phyloP scores from a whole-genome alignment of 306 rosid genomes.

The Cucumis cinereus region DNA sequence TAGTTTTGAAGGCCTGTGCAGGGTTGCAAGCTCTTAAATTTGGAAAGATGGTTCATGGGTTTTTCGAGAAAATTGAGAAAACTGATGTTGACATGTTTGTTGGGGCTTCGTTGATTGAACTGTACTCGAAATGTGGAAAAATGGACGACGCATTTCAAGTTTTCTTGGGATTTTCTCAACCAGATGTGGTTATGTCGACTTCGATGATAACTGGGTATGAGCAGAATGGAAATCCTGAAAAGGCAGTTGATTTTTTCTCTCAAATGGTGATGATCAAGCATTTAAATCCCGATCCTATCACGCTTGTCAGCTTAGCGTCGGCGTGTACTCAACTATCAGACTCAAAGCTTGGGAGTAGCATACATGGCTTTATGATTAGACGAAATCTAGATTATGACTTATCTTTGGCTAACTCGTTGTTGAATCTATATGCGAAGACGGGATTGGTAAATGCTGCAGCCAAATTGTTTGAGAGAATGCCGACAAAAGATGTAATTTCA shows the following conservation, averaged over 20 bases:
- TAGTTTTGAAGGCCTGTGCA: constrained; percentile 53
- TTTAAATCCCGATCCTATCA: constrained; percentile 36
- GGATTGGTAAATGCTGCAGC: constrained; percentile 35
- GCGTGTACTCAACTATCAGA: constrained; percentile 50
- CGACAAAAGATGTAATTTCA: constrained; percentile 49
- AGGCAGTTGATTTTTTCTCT: constrained; percentile 45
- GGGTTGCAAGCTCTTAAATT: constrained; percentile 24
- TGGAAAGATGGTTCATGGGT: constrained; percentile 54
- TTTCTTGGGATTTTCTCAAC: constrained; percentile 38
- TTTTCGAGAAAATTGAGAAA: constrained; percentile 31
- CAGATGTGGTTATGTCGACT: constrained; percentile 66
- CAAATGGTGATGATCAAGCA: constrained; percentile 26
- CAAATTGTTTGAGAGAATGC: constrained; percentile 43
- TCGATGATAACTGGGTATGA: constrained; percentile 58
- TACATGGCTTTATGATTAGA: constrained; percentile 49
- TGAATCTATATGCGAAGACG: constrained; percentile 52
- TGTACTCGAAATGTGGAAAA: constrained; percentile 53
- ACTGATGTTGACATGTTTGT: constrained; percentile 43
- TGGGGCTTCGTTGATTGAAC: constrained; percentile 53
- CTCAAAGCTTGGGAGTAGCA: constrained; percentile 42
- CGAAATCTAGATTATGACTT: constrained; percentile 27
- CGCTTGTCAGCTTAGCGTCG: constrained; percentile 59
- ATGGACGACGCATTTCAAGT: constrained; percentile 44
- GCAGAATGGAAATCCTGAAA: constrained; percentile 37
- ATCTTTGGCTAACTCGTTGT: constrained; percentile 42